Base-by-base conservation (phyloP, 495 filamentous ascomycete genomes). In the Trichoderma erinaceum region DNA sequence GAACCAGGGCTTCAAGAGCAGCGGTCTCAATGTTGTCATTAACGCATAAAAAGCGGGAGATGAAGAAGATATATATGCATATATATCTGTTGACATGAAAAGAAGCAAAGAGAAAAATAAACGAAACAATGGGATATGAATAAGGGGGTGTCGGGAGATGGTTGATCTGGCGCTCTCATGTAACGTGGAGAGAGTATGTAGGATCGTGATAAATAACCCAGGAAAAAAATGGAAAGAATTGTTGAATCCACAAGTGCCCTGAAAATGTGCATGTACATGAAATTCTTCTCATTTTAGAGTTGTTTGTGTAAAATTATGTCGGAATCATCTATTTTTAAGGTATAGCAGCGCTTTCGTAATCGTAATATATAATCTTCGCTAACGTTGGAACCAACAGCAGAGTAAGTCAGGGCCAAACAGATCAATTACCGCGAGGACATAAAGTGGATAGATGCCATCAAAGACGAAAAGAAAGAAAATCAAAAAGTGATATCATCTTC, bases 1-100 rank as follows among this genome's bases (percentile, higher is more conserved):
- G 56, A 61, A 61, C 16, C 56, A 61, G 56, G 27, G 56, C 25
- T 32, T 61, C 16, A 32, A 27, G 25, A 61, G 56, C 56, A 29
- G 10, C 11, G 56, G 56, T 12, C 25, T 61, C 27, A 27, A 27
- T 27, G 56, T 61, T 32, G 23, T 58, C 21, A 48, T 48, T 15
- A 48, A 48, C 13, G 44, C 1, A 1, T n/a, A 23, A 23, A 52
- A 23, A 23, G 8, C 29, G 4, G 29, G 29, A 2, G 1, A 3
- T 23, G n/a, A 52, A 11, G 18, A 23, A 16, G 43, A 44, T 44
- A 44, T 44, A 35, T 35, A 35, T 35, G 6, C 6, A 35, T 35
- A 35, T 35, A 6, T 35, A 6, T 35, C 2, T 13, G 43, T n/a
- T 1, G 3, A 18, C 8, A 8, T 52, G 48, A 4, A 4, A 8